Percentiles rank a stretch among this genome's conserved stretches.
Conservation (phyloP, 176 grass and related monocot genomes). For the Chloris gayana region DNA sequence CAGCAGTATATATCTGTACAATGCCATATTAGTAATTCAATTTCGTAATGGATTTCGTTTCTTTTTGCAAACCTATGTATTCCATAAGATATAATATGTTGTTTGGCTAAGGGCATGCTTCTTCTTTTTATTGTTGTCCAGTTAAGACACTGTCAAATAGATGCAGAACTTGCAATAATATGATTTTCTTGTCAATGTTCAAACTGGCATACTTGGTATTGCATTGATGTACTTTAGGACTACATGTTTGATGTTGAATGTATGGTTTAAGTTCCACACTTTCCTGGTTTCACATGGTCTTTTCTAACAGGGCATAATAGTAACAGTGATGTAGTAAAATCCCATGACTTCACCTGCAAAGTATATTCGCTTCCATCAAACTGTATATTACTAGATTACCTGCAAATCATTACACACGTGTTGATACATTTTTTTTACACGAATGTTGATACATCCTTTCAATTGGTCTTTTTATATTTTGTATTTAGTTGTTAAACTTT, state of each 20-base stretch:
- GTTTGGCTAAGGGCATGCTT: constrained; percentile 9
- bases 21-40: background rate
- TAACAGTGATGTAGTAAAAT: constrained; percentile 29
- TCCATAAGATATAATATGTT: background rate
- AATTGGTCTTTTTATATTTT: background rate
- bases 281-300: background rate
- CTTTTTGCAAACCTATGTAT: background rate
- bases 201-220: constrained; percentile 11
- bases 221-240: constrained; percentile 1
- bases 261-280: constrained; percentile 20
- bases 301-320: background rate
- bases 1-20: constrained; percentile 4
- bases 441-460: no score
- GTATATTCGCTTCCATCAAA: background rate
- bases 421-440: no score
- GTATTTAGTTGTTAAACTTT: constrained; percentile 11
- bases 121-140: background rate
- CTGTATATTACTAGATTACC: constrained; percentile 14
- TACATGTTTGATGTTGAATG: background rate
- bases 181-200: background rate
- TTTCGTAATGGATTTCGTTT: background rate
- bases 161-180: background rate
- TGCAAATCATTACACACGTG: background rate
- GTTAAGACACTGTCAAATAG: background rate
- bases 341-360: constrained; percentile 3